Base-by-base conservation (phyloP, 257 asterid species). In the Lycium barbarum region DNA sequence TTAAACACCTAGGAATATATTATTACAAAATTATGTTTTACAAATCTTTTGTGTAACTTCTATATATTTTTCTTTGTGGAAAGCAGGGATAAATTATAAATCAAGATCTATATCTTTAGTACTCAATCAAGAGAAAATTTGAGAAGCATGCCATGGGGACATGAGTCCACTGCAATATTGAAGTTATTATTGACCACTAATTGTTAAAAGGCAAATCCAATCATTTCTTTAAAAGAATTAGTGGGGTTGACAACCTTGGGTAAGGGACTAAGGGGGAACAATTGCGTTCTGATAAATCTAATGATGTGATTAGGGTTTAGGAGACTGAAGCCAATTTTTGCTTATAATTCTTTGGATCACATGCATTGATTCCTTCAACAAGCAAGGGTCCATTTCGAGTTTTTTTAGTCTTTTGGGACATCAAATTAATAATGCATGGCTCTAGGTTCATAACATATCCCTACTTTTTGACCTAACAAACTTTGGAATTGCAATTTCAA, bases 171-270 rank as follows among this genome's bases (percentile, higher is more conserved):
- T 72, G 36, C 22, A 72, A 43, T 43, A 43, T 43, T 9, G 80
- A 72, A 43, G 18, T 45, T 72, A 72, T 72, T 72, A 72, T 72
- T 72, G 80, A 43, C 17, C 80, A 72, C 58, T 43, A 10, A 43
- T 43, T 70, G 79, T 17, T 40, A 70, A 70, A 40, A 43, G 57
- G 80, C 2, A 45, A 43, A 72, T 43, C 17, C 80, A 72, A 18
- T 11, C 1, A 43, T 40, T 45, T 63, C 15, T 3, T 35, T 1
- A 36, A 38, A 1, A 14, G 9, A 35, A 35, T 0, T 40, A 18
- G 55, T 43, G 33, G 35, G 35, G 8, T 40, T 71, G 55, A 17
- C 79, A 67, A 15, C 22, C 13, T 6, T 2, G 76, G 20, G n/a
- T 2, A 26, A 15, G n/a, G 22, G 76, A n/a, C n/a, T n/a, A n/a